A percentile compares a stretch with the other conserved stretches of the same genome.
Conservation (phyloP, 108 stramenopile genomes). For the Fistulifera solaris region DNA sequence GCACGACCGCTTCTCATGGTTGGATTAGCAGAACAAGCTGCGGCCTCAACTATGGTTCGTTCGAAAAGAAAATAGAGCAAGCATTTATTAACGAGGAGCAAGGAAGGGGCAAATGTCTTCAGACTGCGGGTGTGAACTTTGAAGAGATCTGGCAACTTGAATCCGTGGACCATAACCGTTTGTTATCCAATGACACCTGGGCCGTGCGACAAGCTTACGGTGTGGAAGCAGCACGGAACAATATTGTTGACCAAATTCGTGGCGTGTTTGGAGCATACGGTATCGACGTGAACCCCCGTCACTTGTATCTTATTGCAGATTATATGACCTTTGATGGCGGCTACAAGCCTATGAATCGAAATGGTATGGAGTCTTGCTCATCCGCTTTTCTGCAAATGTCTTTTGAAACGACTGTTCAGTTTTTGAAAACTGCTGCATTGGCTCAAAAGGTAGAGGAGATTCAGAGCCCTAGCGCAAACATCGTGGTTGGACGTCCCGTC, state of each 20-base stretch:
- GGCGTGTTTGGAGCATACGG: conserved; percentile 98
- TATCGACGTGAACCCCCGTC: conserved; percentile 95
- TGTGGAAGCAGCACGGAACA: conserved; percentile 93
- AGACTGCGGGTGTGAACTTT: conserved; percentile 94
- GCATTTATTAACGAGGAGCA: conserved; percentile 85
- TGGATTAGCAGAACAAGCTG: conserved; percentile 87
- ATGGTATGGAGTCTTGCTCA: conserved; percentile 85
- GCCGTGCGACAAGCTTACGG: conserved; percentile 88
- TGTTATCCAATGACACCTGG: conserved; percentile 94
- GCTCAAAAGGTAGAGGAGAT: conserved; percentile 58
- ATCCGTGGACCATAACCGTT: conserved; percentile 71
- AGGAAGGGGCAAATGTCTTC: conserved; percentile 72
- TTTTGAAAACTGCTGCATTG: conserved; percentile 90
- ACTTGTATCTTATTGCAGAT: conserved; percentile 95
- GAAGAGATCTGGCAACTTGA: conserved; percentile 85
- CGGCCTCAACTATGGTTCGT: conserved; percentile 68
- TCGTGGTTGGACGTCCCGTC: conserved; percentile 90
- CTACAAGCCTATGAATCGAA: conserved; percentile 94
- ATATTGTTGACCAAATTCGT: conserved; percentile 93
- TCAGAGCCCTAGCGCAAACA: conserved; percentile 84
- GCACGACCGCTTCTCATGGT: conserved; percentile 95
- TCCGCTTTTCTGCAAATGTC: conserved; percentile 97
- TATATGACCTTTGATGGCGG: conserved; percentile 98
- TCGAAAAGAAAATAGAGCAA: conserved; percentile 68
- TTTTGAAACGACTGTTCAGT: conserved; percentile 96